Conservation (phyloP, 352 stramenopile species). For the Globisporangium cederbergense region DNA sequence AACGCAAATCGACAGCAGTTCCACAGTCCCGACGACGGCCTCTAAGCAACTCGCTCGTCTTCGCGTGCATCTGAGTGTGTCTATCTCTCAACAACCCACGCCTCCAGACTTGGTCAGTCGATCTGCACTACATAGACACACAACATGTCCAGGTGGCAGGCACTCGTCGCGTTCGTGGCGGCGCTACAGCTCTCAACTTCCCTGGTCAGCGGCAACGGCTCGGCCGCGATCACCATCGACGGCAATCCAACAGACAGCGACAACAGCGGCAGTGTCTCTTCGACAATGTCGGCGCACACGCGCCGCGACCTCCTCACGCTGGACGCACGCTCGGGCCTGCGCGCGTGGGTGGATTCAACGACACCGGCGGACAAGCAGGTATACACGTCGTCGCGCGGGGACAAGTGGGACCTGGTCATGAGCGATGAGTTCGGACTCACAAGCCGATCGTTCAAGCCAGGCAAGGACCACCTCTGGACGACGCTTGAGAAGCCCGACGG, state of each 20-base stretch:
- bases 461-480: constrained; percentile 56
- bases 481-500: constrained; percentile 68
- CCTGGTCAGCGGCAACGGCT: constrained; percentile 14
- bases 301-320: not conserved
- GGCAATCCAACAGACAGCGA: not conserved
- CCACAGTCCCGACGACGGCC: no score
- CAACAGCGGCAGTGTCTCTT: not conserved
- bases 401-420: constrained; percentile 7
- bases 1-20: no score
- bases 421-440: constrained; percentile 8
- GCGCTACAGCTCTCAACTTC: constrained; percentile 1
- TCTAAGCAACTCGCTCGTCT: no score
- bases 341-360: constrained; percentile 5
- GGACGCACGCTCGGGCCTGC: constrained; percentile 4
- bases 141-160: not conserved
- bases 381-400: not conserved
- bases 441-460: constrained; percentile 15
- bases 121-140: not conserved
- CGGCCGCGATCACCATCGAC: not conserved
- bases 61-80: no score
- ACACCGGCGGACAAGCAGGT: constrained; percentile 1
- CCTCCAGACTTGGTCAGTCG: no score
- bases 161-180: constrained; percentile 1
- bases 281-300: constrained; percentile 5
- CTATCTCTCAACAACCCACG: no score